Evolutionary conservation across 2,329 filamentous ascomycete species (phyloP), one percentile per base, ranked within the genome.

Genomic region (Calonectria ilicicola): DNA sequence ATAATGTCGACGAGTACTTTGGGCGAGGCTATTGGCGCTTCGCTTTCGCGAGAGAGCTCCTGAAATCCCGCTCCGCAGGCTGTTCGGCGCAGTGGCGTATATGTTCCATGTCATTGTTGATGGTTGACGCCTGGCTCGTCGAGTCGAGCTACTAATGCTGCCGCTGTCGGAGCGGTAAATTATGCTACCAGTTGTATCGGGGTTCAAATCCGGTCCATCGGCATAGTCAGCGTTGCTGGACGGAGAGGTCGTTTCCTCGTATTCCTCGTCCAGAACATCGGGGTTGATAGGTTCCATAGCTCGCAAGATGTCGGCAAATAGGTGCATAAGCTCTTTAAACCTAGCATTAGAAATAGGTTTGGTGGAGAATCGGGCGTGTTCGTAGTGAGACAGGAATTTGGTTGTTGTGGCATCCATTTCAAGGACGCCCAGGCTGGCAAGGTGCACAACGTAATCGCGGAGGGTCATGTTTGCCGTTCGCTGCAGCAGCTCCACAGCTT

Each of bases 331-430:
- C 26, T 89, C 85, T 44, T 93, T 89, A 81, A 99, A 98, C 65
- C 93, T 89, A 0, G 84, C 80, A 77, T 96, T 93, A 3, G 91
- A 89, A 5, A 98, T 86, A 1, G 93, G 90, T 6, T 87, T 86
- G 0, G 90, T 90, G 2, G 94, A 96, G 85, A 98, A 99, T 47
- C 96, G 92, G 3, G 95, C 95, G 70, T 90, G 87, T 84, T 98
- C 97, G 84, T 98, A 99, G 23, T 91, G 86, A 1, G 88, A 84
- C 23, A 98, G 85, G 80, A 98, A 99, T 74, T 82, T 91, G 81
- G 76, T 88, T 76, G 82, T 92, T 2, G 82, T 82, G 2, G 86
- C 70, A 35, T 82, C 81, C 64, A 85, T 79, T 42, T 77, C 80
- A n/a, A 93, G 79, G 6, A 98, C 90, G 4, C 91, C 91, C 27